A percentile compares a stretch with the other conserved stretches of the same genome.
Evolutionary conservation across 371 early-diverging fungal species (phyloP).

Genomic region (Blakeslea trispora): DNA sequence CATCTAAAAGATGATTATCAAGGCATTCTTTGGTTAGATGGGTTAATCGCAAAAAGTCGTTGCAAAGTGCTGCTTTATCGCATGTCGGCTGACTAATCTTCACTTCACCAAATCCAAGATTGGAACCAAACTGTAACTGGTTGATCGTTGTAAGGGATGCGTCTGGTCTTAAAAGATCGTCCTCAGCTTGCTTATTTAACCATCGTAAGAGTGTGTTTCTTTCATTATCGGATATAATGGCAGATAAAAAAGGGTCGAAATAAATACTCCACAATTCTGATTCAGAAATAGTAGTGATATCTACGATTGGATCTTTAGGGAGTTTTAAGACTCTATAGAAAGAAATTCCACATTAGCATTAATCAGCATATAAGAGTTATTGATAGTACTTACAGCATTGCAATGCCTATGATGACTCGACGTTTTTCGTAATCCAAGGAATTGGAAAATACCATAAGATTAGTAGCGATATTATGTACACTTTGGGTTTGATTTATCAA

Average conservation of each 20-base stretch:
- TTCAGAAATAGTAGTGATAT: constrained; percentile 7
- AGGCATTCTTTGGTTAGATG: constrained; percentile 10
- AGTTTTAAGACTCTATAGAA: constrained; percentile 8
- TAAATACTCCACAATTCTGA: constrained; percentile 7
- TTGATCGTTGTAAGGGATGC: constrained; percentile 1
- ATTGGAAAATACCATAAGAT: constrained; percentile 5
- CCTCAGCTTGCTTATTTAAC: constrained; percentile 7
- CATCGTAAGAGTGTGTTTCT: constrained; percentile 10
- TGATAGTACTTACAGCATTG: constrained; percentile 5
- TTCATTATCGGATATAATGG: constrained; percentile 6
- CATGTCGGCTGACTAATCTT: constrained; percentile 10
- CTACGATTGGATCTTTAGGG: constrained; percentile 7
- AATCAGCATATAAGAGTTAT: constrained; percentile 10
- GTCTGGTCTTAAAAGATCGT: constrained; percentile 6
- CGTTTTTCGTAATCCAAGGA: constrained; percentile 8
- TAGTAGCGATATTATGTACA: constrained; percentile 1
- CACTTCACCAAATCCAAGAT: constrained; percentile 12
- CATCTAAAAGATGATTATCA: constrained; percentile 6
- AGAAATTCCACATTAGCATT: constrained; percentile 7
- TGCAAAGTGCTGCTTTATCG: constrained; percentile 6
- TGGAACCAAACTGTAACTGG: constrained; percentile 8
- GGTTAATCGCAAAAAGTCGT: constrained; percentile 5
- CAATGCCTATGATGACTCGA: constrained; percentile 9
- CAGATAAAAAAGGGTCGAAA: constrained; percentile 9
- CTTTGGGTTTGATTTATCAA: constrained; percentile 4